Evolutionary conservation across 352 stramenopile genomes (phyloP).

Genomic region (Phytophthora sojae): DNA sequence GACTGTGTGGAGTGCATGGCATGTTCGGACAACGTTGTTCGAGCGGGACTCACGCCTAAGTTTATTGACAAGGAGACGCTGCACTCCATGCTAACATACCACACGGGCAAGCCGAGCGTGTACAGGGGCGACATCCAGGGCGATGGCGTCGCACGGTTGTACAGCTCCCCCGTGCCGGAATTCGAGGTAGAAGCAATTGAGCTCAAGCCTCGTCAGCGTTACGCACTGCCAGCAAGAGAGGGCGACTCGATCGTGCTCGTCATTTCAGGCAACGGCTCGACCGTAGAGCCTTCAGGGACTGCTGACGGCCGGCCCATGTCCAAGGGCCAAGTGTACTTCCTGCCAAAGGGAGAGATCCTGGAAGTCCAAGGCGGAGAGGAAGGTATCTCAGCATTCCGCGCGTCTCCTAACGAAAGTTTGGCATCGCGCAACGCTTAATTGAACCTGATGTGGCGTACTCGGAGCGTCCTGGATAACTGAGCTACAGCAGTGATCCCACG

Average conservation of each 20-base stretch:
- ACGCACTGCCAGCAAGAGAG: constrained; percentile 41
- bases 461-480: constrained; percentile 13
- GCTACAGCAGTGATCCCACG: constrained; percentile 10
- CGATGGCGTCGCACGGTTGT: constrained; percentile 77
- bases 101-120: constrained; percentile 41
- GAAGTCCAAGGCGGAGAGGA: constrained; percentile 44
- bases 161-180: constrained; percentile 91
- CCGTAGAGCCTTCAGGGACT: constrained; percentile 29
- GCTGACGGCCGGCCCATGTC: constrained; percentile 33
- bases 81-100: constrained; percentile 98
- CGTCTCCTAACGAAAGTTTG: constrained; percentile 61
- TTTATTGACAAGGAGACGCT: constrained; percentile 99
- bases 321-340: constrained; percentile 64
- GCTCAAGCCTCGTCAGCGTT: constrained; percentile 45
- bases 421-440: constrained; percentile 30
- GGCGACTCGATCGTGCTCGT: constrained; percentile 69
- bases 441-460: constrained; percentile 15
- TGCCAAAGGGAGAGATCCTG: constrained; percentile 54
- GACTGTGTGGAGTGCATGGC: constrained; percentile 99
- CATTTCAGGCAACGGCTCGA: constrained; percentile 44
- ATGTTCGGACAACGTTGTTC: constrained; percentile 99
- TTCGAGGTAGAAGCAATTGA: constrained; percentile 90
- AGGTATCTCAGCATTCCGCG: constrained; percentile 54
- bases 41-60: constrained; percentile 98
- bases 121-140: constrained; percentile 34